These are phyloP conservation scores for Pseudonitzschia pungens DNA, from an alignment of 108 stramenopile genomes.

Conservation along the genomic window DNA sequence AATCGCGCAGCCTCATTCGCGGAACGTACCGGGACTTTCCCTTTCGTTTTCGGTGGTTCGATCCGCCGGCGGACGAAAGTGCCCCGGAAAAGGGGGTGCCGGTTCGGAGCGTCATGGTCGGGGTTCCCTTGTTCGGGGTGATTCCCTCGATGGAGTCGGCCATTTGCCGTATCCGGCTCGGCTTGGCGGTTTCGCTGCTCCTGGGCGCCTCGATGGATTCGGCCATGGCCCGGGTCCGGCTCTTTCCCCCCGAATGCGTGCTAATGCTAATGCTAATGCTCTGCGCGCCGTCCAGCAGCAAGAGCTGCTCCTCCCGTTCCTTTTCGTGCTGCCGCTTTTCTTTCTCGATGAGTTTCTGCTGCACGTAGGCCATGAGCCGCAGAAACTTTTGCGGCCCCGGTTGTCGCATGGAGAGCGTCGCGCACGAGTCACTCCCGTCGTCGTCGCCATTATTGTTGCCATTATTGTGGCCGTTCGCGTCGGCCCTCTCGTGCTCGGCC, in stretches of 20 bases:
- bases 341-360: constrained; percentile 34
- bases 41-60: not conserved
- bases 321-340: not conserved
- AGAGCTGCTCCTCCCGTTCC: not conserved
- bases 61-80: not conserved
- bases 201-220: constrained; percentile 5
- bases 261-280: not conserved
- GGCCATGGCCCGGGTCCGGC: constrained; percentile 1
- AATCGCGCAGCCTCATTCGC: constrained; percentile 35
- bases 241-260: not conserved
- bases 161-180: not conserved
- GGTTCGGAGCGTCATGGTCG: constrained; percentile 3
- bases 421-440: constrained; percentile 14
- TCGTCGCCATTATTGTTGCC: not conserved
- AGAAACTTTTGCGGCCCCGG: constrained; percentile 29
- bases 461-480: not conserved
- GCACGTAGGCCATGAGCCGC: constrained; percentile 27
- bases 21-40: constrained; percentile 20
- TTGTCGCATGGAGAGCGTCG: constrained; percentile 17
- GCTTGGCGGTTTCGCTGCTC: not conserved
- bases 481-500: too few relatives aligned
- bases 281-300: not conserved
- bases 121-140: not conserved
- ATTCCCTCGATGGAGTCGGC: constrained; percentile 2
- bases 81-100: not conserved